Percentiles rank a stretch among this genome's conserved stretches.
Conservation (phyloP, 1,139 yeast genomes). For the Yarrowia galli region DNA sequence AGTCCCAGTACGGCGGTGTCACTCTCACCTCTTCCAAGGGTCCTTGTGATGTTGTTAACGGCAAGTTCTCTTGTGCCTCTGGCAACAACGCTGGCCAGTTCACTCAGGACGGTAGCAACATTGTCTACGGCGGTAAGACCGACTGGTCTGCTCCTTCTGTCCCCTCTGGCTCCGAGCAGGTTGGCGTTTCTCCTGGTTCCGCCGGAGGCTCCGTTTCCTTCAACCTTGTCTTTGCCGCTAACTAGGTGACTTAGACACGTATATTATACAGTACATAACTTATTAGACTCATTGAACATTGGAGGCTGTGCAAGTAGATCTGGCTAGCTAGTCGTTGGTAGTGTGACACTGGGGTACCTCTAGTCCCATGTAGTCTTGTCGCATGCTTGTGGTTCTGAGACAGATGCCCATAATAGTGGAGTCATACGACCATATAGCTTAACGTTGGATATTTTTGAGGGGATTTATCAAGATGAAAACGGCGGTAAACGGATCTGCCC, state of each 20-base stretch:
- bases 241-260: slow-evolving; percentile 28
- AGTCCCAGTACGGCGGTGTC: slow-evolving; percentile 75
- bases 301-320: too few species aligned
- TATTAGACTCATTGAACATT: slow-evolving; percentile 9
- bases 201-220: slow-evolving; percentile 55
- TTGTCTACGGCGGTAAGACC: slow-evolving; percentile 69
- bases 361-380: too few species aligned
- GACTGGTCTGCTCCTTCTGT: slow-evolving; percentile 68
- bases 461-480: too few species aligned
- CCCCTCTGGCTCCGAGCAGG: slow-evolving; percentile 62
- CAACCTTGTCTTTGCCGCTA: slow-evolving; percentile 52
- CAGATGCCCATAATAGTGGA: too few species aligned
- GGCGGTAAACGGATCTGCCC: too few species aligned
- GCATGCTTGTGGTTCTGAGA: too few species aligned
- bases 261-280: slow-evolving; percentile 15
- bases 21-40: slow-evolving; percentile 73
- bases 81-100: slow-evolving; percentile 48
- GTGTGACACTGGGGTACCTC: too few species aligned
- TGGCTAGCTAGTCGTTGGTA: neutral
- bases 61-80: slow-evolving; percentile 51
- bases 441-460: too few species aligned
- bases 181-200: slow-evolving; percentile 60
- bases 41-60: slow-evolving; percentile 64
- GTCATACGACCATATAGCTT: too few species aligned
- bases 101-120: slow-evolving; percentile 45